phyloP scores from a whole-genome alignment of 2,329 filamentous ascomycete species.

The Fusarium phyllophilum region DNA sequence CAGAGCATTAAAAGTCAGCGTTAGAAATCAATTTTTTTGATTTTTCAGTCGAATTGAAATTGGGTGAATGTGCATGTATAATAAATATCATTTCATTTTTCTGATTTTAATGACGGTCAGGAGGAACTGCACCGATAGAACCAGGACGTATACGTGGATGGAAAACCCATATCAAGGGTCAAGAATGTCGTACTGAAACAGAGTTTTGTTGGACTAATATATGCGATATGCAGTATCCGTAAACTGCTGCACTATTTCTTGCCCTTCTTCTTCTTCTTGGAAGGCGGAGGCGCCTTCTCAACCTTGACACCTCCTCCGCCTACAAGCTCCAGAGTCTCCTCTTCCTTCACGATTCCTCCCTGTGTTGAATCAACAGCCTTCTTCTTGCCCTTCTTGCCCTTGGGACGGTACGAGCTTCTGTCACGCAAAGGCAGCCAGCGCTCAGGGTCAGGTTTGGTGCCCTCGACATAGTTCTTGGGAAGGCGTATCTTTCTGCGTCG shows the following conservation, averaged over 20 bases:
- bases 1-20: slow-evolving; percentile 38
- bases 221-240: not conserved
- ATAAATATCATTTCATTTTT: not conserved
- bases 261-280: slow-evolving; percentile 63
- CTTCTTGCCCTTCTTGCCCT: slow-evolving; percentile 92
- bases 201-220: not conserved
- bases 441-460: slow-evolving; percentile 87
- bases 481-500: slow-evolving; percentile 70
- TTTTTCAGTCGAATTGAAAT: not conserved
- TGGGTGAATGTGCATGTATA: not conserved
- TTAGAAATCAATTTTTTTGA: slow-evolving; percentile 37
- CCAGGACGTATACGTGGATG: not conserved
- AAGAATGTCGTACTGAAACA: not conserved
- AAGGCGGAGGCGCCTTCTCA: slow-evolving; percentile 62
- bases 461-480: slow-evolving; percentile 79
- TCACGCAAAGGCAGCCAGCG: slow-evolving; percentile 93
- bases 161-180: not conserved
- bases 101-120: not conserved
- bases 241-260: slow-evolving; percentile 58
- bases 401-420: slow-evolving; percentile 86
- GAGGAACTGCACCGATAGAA: not conserved
- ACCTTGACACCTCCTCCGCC: slow-evolving; percentile 73
- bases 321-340: slow-evolving; percentile 72
- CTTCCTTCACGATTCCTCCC: slow-evolving; percentile 82
- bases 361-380: slow-evolving; percentile 82